phyloP scores from a whole-genome alignment of 192 early-diverging fungal species.

The Linnemannia schmuckeri region DNA sequence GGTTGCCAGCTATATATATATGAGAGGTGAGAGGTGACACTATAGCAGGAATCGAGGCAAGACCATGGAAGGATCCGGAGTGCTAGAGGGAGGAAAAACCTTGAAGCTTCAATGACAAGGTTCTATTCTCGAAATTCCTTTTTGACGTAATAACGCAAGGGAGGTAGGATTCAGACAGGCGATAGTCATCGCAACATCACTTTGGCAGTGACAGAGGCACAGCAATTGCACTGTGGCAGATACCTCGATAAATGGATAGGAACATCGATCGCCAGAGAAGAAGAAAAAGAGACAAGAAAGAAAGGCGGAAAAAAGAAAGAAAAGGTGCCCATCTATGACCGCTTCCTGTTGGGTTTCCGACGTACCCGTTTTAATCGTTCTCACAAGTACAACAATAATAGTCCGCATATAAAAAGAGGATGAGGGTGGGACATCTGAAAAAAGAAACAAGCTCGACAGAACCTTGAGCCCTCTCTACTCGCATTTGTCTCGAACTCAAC shows the following conservation, averaged over 20 bases:
- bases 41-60: constrained; percentile 4
- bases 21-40: not conserved
- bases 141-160: not conserved
- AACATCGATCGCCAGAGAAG: not conserved
- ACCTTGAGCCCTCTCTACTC: no score
- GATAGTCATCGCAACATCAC: no score
- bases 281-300: not conserved
- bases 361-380: not conserved
- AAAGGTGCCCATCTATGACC: not conserved
- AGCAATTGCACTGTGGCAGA: not conserved
- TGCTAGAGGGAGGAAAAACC: not conserved
- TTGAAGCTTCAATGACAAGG: not conserved
- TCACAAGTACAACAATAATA: not conserved
- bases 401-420: no score
- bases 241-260: not conserved
- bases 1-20: not conserved
- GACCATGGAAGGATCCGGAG: constrained; percentile 15
- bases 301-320: not conserved
- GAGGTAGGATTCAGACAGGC: not conserved
- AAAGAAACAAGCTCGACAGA: not conserved
- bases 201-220: not conserved
- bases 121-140: constrained; percentile 1
- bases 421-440: no score
- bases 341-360: not conserved
- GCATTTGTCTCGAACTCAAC: not conserved